These are phyloP conservation scores for Ophiocordyceps polyrhachis-furcata DNA, from an alignment of 2,329 filamentous ascomycete genomes.

Conservation along the genomic window DNA sequence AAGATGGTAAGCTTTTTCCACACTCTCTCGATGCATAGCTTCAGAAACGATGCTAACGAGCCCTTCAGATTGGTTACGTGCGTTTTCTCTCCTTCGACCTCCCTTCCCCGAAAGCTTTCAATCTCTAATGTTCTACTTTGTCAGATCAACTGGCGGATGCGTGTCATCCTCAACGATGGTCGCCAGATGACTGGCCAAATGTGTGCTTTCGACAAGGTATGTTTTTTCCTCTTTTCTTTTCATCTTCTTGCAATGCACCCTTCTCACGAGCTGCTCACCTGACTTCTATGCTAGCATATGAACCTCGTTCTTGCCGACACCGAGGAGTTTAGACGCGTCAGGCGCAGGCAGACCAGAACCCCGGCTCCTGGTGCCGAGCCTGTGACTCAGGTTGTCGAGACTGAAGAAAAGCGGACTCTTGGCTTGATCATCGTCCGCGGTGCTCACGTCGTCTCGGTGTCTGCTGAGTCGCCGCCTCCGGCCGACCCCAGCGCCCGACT, in stretches of 20 bases:
- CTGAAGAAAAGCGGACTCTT: conserved; percentile 93
- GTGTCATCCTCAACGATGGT: conserved; percentile 84
- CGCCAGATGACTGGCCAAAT: conserved; percentile 96
- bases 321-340: conserved; percentile 88
- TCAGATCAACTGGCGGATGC: conserved; percentile 99
- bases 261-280: conserved; percentile 1
- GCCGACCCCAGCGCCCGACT: conserved; percentile 82
- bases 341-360: conserved; percentile 63
- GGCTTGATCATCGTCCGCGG: conserved; percentile 89
- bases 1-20: conserved; percentile 72
- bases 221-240: background rate
- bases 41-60: conserved; percentile 42
- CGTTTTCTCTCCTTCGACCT: conserved; percentile 15
- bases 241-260: background rate
- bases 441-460: conserved; percentile 83
- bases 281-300: conserved; percentile 54
- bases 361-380: conserved; percentile 40
- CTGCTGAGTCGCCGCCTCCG: conserved; percentile 87
- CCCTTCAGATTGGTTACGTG: conserved; percentile 51
- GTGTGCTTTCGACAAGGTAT: conserved; percentile 94
- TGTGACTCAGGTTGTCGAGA: conserved; percentile 53
- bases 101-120: background rate
- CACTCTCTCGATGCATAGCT: conserved; percentile 21
- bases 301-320: conserved; percentile 97
- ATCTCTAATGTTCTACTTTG: background rate